Percentiles rank a stretch among this genome's conserved stretches.
These are phyloP conservation scores for Fragilariopsis cylindrus DNA, from an alignment of 108 stramenopile genomes.

Conservation along the genomic window DNA sequence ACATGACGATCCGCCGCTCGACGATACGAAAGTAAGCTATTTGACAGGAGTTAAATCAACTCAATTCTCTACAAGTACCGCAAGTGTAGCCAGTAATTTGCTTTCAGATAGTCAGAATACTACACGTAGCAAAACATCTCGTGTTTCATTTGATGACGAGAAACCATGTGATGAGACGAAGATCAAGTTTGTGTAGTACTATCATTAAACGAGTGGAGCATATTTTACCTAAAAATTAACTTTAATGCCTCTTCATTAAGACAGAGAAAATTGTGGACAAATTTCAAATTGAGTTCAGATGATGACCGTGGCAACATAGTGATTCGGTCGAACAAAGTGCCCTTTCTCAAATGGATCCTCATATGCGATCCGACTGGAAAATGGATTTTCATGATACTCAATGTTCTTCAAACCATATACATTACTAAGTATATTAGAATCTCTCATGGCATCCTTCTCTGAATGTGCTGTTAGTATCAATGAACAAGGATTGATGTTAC, in stretches of 20 bases:
- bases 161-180: no score
- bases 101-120: background rate
- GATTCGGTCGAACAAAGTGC: slow-evolving; percentile 67
- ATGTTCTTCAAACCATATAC: slow-evolving; percentile 20
- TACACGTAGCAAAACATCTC: background rate
- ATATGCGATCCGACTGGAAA: slow-evolving; percentile 64
- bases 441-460: slow-evolving; percentile 54
- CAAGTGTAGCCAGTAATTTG: background rate
- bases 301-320: slow-evolving; percentile 30
- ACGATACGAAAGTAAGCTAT: background rate
- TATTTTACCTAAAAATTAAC: no score
- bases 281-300: background rate
- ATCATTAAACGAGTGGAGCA: no score
- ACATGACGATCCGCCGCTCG: background rate
- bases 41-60: background rate
- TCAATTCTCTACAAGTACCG: background rate
- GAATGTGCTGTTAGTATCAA: slow-evolving; percentile 83
- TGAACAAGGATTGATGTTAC: slow-evolving; percentile 21
- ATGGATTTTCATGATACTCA: slow-evolving; percentile 67
- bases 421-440: slow-evolving; percentile 43
- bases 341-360: slow-evolving; percentile 69
- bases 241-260: no score
- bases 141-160: background rate
- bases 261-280: no score
- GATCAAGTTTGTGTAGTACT: no score